phyloP scores from a whole-genome alignment of 1,284 basidiomycete genomes.

The Papiliotrema flavescens region DNA sequence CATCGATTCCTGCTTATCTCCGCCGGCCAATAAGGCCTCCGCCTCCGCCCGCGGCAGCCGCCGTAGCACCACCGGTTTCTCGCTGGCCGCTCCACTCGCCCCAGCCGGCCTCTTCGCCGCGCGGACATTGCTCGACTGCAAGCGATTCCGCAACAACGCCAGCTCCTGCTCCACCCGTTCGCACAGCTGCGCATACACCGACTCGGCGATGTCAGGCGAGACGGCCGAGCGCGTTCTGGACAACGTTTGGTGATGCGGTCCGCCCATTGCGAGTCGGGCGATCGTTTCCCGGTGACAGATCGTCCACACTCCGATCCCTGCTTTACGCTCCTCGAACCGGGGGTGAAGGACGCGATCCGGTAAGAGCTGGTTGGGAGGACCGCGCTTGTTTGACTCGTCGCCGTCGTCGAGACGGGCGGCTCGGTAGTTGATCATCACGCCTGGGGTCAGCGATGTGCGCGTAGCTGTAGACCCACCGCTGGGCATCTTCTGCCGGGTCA shows the following conservation, averaged over 20 bases:
- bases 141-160: slow-evolving; percentile 5
- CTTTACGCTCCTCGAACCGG: background rate
- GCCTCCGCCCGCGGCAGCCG: background rate
- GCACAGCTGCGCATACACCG: slow-evolving; percentile 12
- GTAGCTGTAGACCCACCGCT: slow-evolving; percentile 3
- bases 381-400: no score
- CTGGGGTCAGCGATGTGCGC: slow-evolving; percentile 1
- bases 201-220: slow-evolving; percentile 1
- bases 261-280: background rate
- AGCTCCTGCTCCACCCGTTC: slow-evolving; percentile 19
- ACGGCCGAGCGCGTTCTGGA: background rate
- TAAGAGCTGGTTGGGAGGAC: background rate
- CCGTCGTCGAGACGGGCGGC: background rate
- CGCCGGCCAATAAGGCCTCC: background rate
- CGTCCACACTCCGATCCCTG: slow-evolving; percentile 11
- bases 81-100: background rate
- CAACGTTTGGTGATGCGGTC: background rate
- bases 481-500: slow-evolving; percentile 5
- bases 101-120: background rate
- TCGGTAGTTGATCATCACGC: slow-evolving; percentile 17
- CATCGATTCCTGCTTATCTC: background rate
- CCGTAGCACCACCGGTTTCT: background rate
- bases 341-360: slow-evolving; percentile 15
- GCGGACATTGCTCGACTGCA: slow-evolving; percentile 2
- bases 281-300: slow-evolving; percentile 10